Evolutionary conservation across 257 asterid species (phyloP).

Genomic region (Penstemon newberryi): DNA sequence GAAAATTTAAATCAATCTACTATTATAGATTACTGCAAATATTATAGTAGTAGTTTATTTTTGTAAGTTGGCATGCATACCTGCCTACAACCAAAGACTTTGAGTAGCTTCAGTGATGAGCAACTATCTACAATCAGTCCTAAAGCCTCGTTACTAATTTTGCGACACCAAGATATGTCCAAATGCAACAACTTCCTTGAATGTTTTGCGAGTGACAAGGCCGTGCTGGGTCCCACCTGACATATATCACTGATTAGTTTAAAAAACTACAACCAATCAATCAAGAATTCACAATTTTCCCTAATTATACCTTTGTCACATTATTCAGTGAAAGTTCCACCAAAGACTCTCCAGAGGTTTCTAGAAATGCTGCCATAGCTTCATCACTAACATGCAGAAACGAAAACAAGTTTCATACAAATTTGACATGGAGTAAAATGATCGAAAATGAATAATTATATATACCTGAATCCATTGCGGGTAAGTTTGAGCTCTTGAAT

Average conservation of each 20-base stretch:
- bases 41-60: neutral
- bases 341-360: slow-evolving; percentile 69
- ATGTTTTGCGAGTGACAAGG: slow-evolving; percentile 60
- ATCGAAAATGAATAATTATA: neutral
- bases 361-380: slow-evolving; percentile 77
- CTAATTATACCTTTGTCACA: slow-evolving; percentile 49
- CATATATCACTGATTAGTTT: slow-evolving; percentile 19
- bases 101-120: slow-evolving; percentile 64
- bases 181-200: slow-evolving; percentile 54
- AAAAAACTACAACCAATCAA: neutral
- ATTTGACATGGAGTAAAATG: neutral
- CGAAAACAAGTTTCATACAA: slow-evolving; percentile 4
- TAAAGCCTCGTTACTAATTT: slow-evolving; percentile 55
- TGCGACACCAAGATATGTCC: slow-evolving; percentile 84
- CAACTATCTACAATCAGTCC: slow-evolving; percentile 79
- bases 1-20: too few relatives aligned
- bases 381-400: slow-evolving; percentile 56
- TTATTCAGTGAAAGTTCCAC: slow-evolving; percentile 63
- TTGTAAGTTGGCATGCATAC: slow-evolving; percentile 33
- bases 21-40: too few relatives aligned
- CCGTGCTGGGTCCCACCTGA: slow-evolving; percentile 60
- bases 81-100: slow-evolving; percentile 82
- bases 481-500: slow-evolving; percentile 55
- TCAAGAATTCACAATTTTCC: neutral
- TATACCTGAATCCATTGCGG: slow-evolving; percentile 68